Conservation (phyloP, 495 filamentous ascomycete genomes). For the Aspergillus panamensis region DNA sequence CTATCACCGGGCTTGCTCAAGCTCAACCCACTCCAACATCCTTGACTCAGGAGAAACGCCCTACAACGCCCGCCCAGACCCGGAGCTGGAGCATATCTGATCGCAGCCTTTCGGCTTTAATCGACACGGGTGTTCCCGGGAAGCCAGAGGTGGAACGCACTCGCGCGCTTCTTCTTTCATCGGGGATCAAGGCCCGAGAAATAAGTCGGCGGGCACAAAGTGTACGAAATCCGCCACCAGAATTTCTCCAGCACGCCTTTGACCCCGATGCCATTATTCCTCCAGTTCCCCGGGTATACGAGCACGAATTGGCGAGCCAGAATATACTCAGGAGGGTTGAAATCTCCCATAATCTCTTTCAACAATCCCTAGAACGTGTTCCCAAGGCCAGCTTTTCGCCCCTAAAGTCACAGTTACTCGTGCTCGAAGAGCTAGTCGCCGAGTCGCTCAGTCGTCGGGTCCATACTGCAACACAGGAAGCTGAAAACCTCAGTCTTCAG, state of each 20-base stretch:
- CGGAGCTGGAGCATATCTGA: constrained; percentile 69
- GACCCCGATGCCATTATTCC: constrained; percentile 33
- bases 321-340: constrained; percentile 57
- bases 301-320: constrained; percentile 67
- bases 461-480: constrained; percentile 65
- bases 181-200: constrained; percentile 81
- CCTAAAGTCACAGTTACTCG: constrained; percentile 45
- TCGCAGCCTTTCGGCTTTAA: constrained; percentile 40
- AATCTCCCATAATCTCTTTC: constrained; percentile 49
- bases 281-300: constrained; percentile 53
- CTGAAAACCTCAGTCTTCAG: constrained; percentile 68
- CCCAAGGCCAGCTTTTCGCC: constrained; percentile 40
- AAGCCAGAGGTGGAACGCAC: constrained; percentile 72
- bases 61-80: constrained; percentile 26
- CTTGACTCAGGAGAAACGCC: constrained; percentile 21
- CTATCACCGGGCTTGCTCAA: constrained; percentile 47
- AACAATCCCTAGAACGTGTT: constrained; percentile 52
- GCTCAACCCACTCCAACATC: constrained; percentile 37
- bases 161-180: constrained; percentile 69
- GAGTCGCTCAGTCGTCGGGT: constrained; percentile 60
- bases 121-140: constrained; percentile 33
- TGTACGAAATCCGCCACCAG: constrained; percentile 36
- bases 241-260: constrained; percentile 36
- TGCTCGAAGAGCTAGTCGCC: constrained; percentile 50
- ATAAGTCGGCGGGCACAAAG: constrained; percentile 63